Conservation (phyloP, 805 yeast species). For the Candida tallmaniae region DNA sequence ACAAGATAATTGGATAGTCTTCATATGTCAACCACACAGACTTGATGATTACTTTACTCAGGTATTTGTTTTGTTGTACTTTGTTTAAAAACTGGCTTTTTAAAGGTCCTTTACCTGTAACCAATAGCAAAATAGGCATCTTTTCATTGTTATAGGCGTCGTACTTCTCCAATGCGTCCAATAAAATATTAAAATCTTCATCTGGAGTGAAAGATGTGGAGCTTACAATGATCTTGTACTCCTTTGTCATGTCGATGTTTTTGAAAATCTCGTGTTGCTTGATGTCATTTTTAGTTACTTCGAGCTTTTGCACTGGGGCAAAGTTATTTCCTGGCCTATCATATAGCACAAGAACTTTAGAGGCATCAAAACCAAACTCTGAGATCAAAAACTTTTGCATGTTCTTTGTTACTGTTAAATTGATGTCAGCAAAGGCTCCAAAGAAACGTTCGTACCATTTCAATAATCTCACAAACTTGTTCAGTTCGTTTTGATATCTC, state of each 20-base stretch:
- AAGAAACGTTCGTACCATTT: slow-evolving; percentile 59
- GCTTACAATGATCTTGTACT: slow-evolving; percentile 67
- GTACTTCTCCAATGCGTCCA: slow-evolving; percentile 63
- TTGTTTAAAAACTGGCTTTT: slow-evolving; percentile 45
- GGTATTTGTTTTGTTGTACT: slow-evolving; percentile 42
- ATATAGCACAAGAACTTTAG: slow-evolving; percentile 59
- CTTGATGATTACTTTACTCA: slow-evolving; percentile 50
- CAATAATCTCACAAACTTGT: slow-evolving; percentile 60
- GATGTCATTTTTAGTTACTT: slow-evolving; percentile 30
- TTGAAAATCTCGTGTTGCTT: slow-evolving; percentile 21
- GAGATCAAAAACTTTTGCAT: slow-evolving; percentile 59
- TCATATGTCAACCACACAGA: slow-evolving; percentile 74
- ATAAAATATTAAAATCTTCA: slow-evolving; percentile 72
- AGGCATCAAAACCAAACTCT: slow-evolving; percentile 47
- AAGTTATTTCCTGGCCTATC: slow-evolving; percentile 82
- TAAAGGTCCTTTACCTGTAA: slow-evolving; percentile 97
- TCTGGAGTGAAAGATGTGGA: slow-evolving; percentile 96
- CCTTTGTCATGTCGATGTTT: slow-evolving; percentile 16
- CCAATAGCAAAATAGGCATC: slow-evolving; percentile 60
- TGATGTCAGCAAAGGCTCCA: slow-evolving; percentile 60
- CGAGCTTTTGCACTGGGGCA: slow-evolving; percentile 37
- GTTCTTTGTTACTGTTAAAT: slow-evolving; percentile 74
- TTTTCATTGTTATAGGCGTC: slow-evolving; percentile 33
- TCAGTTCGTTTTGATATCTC: slow-evolving; percentile 48
- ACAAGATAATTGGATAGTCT: slow-evolving; percentile 74